Evolutionary conservation across 306 rosid genomes (phyloP), one percentile per base, ranked within the genome.

Genomic region (Citrullus amarus): DNA sequence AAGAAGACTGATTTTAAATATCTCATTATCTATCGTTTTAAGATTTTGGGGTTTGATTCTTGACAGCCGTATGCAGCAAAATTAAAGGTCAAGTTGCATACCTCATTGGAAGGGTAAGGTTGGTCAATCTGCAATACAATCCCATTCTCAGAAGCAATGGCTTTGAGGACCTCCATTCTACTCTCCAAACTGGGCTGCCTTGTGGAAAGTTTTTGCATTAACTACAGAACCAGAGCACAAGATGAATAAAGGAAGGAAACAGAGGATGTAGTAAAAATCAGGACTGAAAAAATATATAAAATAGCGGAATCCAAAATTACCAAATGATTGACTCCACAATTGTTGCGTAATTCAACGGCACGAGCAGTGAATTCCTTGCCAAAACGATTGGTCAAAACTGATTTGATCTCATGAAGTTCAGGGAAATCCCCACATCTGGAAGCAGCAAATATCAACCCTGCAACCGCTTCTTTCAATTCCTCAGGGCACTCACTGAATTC

Each of bases 401-500:
- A 86, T 36, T 85, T 59, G 58, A 92, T 85, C 83, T 88, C 83
- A 60, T 85, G 93, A 51, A 92, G 89, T 80, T 90, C 97, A 63
- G 97, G 95, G 75, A 92, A 85, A 36, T 88, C 91, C 73, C 95
- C 97, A 79, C 94, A 90, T 80, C 97, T 81, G 53, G 95, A 88
- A 20, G 91, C 88, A 82, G 93, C 91, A 84, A 84, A 90, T 11
- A 90, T 76, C 74, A 92, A 87, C 78, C 90, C 88, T 13, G 89
- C 76, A 43, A 79, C 51, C 70, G 86, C 88, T 85, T 88, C 97
- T 79, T 81, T 88, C 70, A 92, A 83, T 63, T 90, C 95, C 69
- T 81, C 70, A 43, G 88, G 90, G 74, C 92, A 92, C 30, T 87
- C 93, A 48, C 96, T 89, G 68, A 60, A 3, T 12, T 56, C 8